These are phyloP conservation scores for Linum trigynum DNA, from an alignment of 345 rosid genomes.

Conservation along the genomic window DNA sequence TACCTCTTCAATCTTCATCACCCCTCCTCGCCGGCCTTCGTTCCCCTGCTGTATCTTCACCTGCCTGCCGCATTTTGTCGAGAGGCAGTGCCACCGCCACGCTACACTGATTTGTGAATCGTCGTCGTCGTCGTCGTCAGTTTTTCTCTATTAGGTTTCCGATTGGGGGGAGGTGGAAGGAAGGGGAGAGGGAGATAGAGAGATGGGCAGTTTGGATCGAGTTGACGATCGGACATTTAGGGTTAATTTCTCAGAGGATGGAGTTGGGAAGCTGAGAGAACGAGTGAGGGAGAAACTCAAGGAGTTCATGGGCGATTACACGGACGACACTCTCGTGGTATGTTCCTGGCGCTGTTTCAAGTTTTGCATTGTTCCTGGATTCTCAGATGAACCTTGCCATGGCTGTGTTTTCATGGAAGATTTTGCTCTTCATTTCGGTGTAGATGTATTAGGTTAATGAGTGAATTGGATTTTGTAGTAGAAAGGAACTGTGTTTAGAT, in stretches of 20 bases:
- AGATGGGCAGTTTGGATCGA: conserved; percentile 60
- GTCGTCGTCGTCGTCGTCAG: background rate
- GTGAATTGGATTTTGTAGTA: background rate
- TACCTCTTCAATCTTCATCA: background rate
- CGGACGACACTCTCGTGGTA: conserved; percentile 97
- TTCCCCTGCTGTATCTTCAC: background rate
- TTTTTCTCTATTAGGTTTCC: background rate
- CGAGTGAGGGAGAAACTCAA: conserved; percentile 65
- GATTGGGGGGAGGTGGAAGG: background rate
- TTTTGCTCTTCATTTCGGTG: background rate
- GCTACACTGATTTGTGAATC: too few relatives aligned
- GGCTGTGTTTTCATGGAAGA: background rate
- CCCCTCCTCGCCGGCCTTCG: background rate
- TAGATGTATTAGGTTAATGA: background rate
- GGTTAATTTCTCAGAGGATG: conserved; percentile 63
- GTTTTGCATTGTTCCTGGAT: background rate
- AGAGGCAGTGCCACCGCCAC: background rate
- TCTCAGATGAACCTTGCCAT: conserved; percentile 1
- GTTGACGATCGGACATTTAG: conserved; percentile 62
- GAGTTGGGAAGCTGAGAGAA: conserved; percentile 61
- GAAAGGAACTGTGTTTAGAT: background rate
- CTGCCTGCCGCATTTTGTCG: background rate
- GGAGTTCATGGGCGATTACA: conserved; percentile 96
- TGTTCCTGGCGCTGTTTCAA: background rate
- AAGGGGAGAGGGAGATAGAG: conserved; percentile 11